Percentiles rank a stretch among this genome's conserved stretches.
Evolutionary conservation across 2,329 filamentous ascomycete species (phyloP).

Genomic region (Sclerotiophoma versabilis): DNA sequence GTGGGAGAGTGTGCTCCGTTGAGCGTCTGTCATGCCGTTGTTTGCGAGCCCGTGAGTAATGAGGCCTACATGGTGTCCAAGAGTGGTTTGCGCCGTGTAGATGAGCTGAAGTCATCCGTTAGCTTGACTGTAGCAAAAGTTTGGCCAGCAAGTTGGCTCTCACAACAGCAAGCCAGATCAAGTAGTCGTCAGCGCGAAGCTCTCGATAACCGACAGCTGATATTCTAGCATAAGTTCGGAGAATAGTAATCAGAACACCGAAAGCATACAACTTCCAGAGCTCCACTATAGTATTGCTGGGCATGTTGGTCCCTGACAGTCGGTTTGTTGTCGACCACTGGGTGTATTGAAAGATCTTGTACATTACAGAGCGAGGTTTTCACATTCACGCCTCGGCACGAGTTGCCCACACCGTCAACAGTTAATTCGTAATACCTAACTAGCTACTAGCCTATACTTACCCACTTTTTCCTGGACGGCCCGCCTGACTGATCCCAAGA

Average conservation of each 20-base stretch:
- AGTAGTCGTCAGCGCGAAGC: slow-evolving; percentile 25
- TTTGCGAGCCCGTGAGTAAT: slow-evolving; percentile 59
- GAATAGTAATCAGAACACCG: slow-evolving; percentile 20
- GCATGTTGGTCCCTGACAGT: not conserved
- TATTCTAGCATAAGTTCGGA: slow-evolving; percentile 24
- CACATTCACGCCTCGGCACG: not conserved
- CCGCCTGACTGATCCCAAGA: not conserved
- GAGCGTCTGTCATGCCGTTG: slow-evolving; percentile 59
- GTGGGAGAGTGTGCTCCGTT: slow-evolving; percentile 47
- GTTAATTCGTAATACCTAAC: not conserved
- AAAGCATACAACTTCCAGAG: slow-evolving; percentile 27
- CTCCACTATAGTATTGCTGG: slow-evolving; percentile 12
- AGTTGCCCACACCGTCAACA: not conserved
- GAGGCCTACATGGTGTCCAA: slow-evolving; percentile 60
- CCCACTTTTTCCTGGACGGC: not conserved
- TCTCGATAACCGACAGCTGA: slow-evolving; percentile 21
- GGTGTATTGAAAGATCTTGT: not conserved
- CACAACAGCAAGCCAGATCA: slow-evolving; percentile 28
- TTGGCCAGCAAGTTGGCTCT: not conserved
- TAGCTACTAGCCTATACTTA: not conserved
- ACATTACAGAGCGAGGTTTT: not conserved
- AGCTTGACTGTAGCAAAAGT: not conserved
- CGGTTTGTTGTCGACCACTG: not conserved
- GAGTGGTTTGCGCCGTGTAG: slow-evolving; percentile 59
- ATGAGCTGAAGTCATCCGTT: slow-evolving; percentile 50